Evolutionary conservation across 78 protist genomes (phyloP).

Genomic region (Speleostelium caveatum): DNA sequence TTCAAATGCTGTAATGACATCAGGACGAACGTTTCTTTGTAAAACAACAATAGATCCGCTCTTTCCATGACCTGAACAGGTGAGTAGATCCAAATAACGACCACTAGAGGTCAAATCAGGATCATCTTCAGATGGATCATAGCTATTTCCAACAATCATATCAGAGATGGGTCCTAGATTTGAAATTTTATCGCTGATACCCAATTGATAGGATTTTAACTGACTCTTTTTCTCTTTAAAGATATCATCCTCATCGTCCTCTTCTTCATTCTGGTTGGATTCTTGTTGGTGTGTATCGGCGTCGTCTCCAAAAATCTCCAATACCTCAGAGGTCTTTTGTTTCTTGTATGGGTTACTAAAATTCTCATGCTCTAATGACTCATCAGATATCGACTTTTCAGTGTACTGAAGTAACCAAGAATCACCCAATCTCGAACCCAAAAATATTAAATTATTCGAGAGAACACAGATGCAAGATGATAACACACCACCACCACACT

Average conservation of each 20-base stretch:
- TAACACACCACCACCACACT: conserved; percentile 77
- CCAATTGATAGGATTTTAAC: conserved; percentile 51
- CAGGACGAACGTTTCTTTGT: conserved; percentile 66
- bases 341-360: conserved; percentile 71
- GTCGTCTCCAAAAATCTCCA: conserved; percentile 51
- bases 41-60: conserved; percentile 65
- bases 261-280: background rate
- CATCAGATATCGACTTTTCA: conserved; percentile 23
- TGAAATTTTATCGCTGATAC: conserved; percentile 65
- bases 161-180: conserved; percentile 74
- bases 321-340: conserved; percentile 63
- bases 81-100: conserved; percentile 33
- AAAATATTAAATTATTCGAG: conserved; percentile 51
- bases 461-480: conserved; percentile 62
- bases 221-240: conserved; percentile 65
- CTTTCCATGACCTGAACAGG: conserved; percentile 80
- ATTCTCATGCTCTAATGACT: conserved; percentile 15
- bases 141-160: conserved; percentile 33
- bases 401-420: conserved; percentile 62
- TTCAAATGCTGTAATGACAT: conserved; percentile 26
- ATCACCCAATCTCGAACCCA: conserved; percentile 82
- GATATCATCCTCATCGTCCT: conserved; percentile 58
- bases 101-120: background rate
- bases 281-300: background rate
- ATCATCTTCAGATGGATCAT: conserved; percentile 14